Evolutionary conservation across 768 basidiomycete species (phyloP), one percentile per base, ranked within the genome.

Genomic region (Rhodotorula diobovata): DNA sequence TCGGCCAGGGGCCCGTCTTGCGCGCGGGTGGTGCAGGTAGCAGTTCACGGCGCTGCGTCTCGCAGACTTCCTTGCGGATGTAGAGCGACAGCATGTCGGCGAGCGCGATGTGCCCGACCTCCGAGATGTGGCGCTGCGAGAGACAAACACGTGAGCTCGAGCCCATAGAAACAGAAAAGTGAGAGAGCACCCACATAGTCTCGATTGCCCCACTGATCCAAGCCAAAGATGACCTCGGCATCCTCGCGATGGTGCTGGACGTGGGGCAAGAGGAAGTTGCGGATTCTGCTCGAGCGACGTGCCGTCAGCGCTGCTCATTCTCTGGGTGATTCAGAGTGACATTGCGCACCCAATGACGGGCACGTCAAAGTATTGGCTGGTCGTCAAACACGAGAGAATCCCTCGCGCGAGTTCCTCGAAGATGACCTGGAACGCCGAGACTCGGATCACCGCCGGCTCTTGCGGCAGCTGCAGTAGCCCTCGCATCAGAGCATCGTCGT

Each of bases 71-170:
- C 55, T 70, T 70, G 18, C 64, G 69, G 9, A 73, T 46, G 64
- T 62, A 73, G 0, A 73, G 64, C 23, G 64, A 39, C 16, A 73
- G 61, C 67, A 73, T 69, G 64, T 73, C 72, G 21, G 60, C 72
- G 20, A 73, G 41, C 2, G 64, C 61, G 1, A 12, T 11, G 61
- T 73, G 72, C 3, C 58, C 60, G 32, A 58, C 23, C 15, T 34
- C 34, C 0, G 57, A 59, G 30, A 72, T 67, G 63, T 72, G 71
- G 9, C 71, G 66, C 71, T 72, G 60, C 21, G n/a, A 10, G 48
- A 25, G 28, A 11, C 15, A 23, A 28, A 32, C 7, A 35, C 23
- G 63, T 20, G 9, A 25, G 18, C 25, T 20, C 1, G 39, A 0
- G 48, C 30, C 5, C 30, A 3, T 21, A 18, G 23, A 21, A 12